A percentile compares a stretch with the other conserved stretches of the same genome.
Conservation (phyloP, 129 eudicot genomes). For the Arctium lappa region DNA sequence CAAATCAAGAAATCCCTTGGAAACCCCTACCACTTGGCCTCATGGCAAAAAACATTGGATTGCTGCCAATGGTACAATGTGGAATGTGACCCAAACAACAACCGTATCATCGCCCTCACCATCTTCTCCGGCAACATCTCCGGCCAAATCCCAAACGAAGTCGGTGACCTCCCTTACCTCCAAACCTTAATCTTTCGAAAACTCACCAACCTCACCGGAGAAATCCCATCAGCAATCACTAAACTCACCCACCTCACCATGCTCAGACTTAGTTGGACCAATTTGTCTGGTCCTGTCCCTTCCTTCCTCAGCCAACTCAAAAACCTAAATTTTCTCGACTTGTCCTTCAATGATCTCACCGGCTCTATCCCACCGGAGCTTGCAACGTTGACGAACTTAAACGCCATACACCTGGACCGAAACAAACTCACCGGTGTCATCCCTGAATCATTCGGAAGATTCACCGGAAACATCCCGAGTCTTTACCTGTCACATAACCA, state of each 20-base stretch:
- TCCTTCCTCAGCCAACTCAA: slow-evolving; percentile 45
- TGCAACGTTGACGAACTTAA: slow-evolving; percentile 26
- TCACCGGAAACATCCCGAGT: slow-evolving; percentile 17
- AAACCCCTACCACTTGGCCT: slow-evolving; percentile 42
- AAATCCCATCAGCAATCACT: slow-evolving; percentile 47
- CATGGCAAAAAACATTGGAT: slow-evolving; percentile 42
- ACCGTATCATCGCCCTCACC: slow-evolving; percentile 37
- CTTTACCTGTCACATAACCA: slow-evolving; percentile 55
- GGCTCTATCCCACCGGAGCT: slow-evolving; percentile 62
- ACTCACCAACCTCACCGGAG: slow-evolving; percentile 54
- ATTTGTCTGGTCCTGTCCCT: slow-evolving; percentile 51
- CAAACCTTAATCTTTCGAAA: slow-evolving; percentile 24
- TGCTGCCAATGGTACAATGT: slow-evolving; percentile 46
- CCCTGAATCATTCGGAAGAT: slow-evolving; percentile 56
- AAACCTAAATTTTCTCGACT: slow-evolving; percentile 27
- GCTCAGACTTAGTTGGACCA: slow-evolving; percentile 39
- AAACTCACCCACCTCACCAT: slow-evolving; percentile 44
- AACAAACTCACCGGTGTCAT: slow-evolving; percentile 67
- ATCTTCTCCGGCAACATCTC: slow-evolving; percentile 36
- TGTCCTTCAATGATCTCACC: slow-evolving; percentile 44
- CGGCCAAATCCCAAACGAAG: slow-evolving; percentile 49
- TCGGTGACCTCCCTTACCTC: slow-evolving; percentile 54
- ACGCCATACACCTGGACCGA: slow-evolving; percentile 33
- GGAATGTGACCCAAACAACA: slow-evolving; percentile 27
- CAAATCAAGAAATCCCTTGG: slow-evolving; percentile 38